phyloP scores from a whole-genome alignment of 208 protist genomes.

The Balamuthia mandrillaris region DNA sequence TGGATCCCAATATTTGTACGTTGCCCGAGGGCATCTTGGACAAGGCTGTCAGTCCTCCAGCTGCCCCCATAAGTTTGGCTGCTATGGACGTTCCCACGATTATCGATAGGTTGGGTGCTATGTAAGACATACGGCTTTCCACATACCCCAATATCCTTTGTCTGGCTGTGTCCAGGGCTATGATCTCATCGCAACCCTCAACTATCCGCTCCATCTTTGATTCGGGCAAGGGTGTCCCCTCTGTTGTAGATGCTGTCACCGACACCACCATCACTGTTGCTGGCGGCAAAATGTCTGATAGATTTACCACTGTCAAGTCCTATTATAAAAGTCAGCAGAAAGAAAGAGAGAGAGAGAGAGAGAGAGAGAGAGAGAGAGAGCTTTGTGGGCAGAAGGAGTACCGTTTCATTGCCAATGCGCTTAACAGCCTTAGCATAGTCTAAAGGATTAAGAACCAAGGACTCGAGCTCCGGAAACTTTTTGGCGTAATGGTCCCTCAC shows the following conservation, averaged over 20 bases:
- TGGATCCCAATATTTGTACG: slow-evolving; percentile 50
- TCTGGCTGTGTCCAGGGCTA: slow-evolving; percentile 58
- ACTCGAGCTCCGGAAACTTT: slow-evolving; percentile 75
- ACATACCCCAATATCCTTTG: slow-evolving; percentile 60
- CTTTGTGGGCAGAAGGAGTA: not conserved
- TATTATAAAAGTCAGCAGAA: too few relatives aligned
- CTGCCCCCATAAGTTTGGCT: slow-evolving; percentile 67
- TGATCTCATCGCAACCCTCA: slow-evolving; percentile 56
- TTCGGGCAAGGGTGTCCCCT: slow-evolving; percentile 54
- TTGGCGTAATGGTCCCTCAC: slow-evolving; percentile 62
- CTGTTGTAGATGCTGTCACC: slow-evolving; percentile 69
- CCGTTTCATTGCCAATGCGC: slow-evolving; percentile 46
- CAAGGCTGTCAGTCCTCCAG: slow-evolving; percentile 62
- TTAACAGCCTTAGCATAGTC: slow-evolving; percentile 73
- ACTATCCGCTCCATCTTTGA: slow-evolving; percentile 39
- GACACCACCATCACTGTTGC: slow-evolving; percentile 74
- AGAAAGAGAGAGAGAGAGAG: too few relatives aligned
- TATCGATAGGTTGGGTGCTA: slow-evolving; percentile 73
- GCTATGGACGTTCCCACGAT: slow-evolving; percentile 65
- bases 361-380: not conserved
- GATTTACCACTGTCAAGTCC: slow-evolving; percentile 63
- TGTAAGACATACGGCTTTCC: slow-evolving; percentile 71
- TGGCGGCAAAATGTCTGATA: slow-evolving; percentile 67
- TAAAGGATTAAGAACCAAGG: slow-evolving; percentile 64
- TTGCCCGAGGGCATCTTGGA: slow-evolving; percentile 66